These are phyloP conservation scores for Pseudopediastrum boryanum DNA, from an alignment of 139 green algal species.

Conservation along the genomic window DNA sequence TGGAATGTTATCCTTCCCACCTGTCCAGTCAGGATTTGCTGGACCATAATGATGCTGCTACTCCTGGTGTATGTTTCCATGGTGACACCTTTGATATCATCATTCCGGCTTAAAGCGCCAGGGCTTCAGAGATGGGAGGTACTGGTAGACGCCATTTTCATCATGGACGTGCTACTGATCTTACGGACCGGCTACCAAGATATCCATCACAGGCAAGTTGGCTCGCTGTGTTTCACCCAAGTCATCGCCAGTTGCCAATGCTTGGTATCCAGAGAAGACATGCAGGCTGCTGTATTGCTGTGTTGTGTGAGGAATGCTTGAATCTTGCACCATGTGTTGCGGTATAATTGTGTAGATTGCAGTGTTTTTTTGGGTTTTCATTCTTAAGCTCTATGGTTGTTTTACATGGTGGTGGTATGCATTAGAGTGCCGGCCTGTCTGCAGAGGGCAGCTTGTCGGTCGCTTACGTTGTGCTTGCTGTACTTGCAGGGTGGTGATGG, in stretches of 20 bases:
- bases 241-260: background rate
- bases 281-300: background rate
- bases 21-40: conserved; percentile 29
- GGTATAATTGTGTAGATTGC: no score
- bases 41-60: conserved; percentile 44
- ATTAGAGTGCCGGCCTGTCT: no score
- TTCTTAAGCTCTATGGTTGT: no score
- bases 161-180: conserved; percentile 45
- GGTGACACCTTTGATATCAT: conserved; percentile 9
- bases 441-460: no score
- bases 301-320: background rate
- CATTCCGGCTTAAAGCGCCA: background rate
- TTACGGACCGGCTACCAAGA: no score
- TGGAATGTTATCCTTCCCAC: conserved; percentile 27
- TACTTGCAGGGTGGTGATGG: no score
- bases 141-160: conserved; percentile 39
- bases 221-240: no score
- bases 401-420: no score
- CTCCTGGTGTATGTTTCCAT: conserved; percentile 42
- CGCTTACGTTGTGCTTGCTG: no score
- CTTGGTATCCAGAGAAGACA: background rate
- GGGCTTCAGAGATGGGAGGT: conserved; percentile 5
- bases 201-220: no score
- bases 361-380: no score
- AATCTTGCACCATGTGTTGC: background rate